Base-by-base conservation (phyloP, 257 asterid species). In the Nicotiana benthamiana region DNA sequence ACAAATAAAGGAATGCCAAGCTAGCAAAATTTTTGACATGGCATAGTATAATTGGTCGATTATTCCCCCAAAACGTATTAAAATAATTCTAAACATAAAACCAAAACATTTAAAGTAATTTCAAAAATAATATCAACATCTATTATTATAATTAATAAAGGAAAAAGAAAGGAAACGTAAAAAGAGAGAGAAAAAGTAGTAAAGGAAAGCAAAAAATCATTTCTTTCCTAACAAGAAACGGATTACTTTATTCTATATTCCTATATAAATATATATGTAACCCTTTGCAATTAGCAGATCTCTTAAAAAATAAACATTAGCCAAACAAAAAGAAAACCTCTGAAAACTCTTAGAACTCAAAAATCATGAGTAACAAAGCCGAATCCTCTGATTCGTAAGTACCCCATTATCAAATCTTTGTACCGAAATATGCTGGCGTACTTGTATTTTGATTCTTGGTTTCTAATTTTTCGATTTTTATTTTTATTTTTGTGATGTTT, bases 381-480 rank as follows among this genome's bases (percentile, higher is more conserved):
- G 94, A 91, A 86, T 82, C 97, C 17, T 92, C 97, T 26, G 91
- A 89, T 54, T 80, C 93, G 95, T 91, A 85, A 90, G 86, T 83
- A 32, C 79, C n/a, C 13, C 15, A 75, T 82, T 72, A 75, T 74
- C 81, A 81, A 87, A 77, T 88, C 1, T 9, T 43, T 13, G 59
- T 16, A 15, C n/a, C n/a, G 10, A 20, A 9, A 0, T 60, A 9
- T 60, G 65, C 4, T 20, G 65, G 65, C 4, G 65, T 60, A 22
- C 20, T 16, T 52, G 59, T 53, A 53, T 16, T 53, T 53, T 16
- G 59, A 15, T 53, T 53, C 59, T 53, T 53, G 20, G n/a, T 53
- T 53, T 16, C 20, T 53, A 53, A 18, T 30, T 20, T 66, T 34
- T 1, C 0, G n/a, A 9, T 67, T 67, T 67, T 20, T 56, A 0